Evolutionary conservation across 192 early-diverging fungal species (phyloP), one percentile per base, ranked within the genome.

Genomic region (Coemansia sp.): DNA sequence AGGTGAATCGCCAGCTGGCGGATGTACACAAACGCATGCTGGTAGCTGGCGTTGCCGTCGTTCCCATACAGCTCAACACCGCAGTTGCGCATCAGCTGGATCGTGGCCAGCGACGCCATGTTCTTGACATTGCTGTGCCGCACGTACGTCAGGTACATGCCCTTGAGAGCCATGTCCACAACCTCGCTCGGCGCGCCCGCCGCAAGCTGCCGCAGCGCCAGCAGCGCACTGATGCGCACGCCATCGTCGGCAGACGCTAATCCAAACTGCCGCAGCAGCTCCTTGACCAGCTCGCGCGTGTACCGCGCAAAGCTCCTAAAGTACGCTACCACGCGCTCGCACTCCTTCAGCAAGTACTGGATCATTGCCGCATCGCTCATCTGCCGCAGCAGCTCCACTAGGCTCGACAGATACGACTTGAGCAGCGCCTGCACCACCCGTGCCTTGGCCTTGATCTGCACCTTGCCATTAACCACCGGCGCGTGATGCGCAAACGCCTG

Each of bases 61-160:
- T 90, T 51, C 6, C 93, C 94, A 61, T 86, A 88, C 12, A 98
- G 83, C 56, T 97, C 92, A 25, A 92, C 91, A 50, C 91, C 90
- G 71, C 90, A 95, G 81, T 92, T 93, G 58, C 85, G 81, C 94
- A 98, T 95, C 64, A 98, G 87, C 66, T 90, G 86, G 76, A 97
- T 89, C 31, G 83, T 78, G 6, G 90, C 85, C 68, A 95, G 82
- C 7, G 92, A 93, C 64, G 91, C 86, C 16, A 88, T 52, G 31
- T 83, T 92, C 12, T 92, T 95, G 58, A 81, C 86, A 56, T 88
- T 88, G 56, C 87, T 88, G 55, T 81, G 78, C 47, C 86, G 82
- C 43, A 92, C 85, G 79, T 92, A 97, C 0, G 89, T 89, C 47
- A 86, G 73, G 56, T 95, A 95, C 3, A 90, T 80, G 5, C 87